These are phyloP conservation scores for Graphilbum fragrans DNA, from an alignment of 2,329 filamentous ascomycete species.

Conservation along the genomic window DNA sequence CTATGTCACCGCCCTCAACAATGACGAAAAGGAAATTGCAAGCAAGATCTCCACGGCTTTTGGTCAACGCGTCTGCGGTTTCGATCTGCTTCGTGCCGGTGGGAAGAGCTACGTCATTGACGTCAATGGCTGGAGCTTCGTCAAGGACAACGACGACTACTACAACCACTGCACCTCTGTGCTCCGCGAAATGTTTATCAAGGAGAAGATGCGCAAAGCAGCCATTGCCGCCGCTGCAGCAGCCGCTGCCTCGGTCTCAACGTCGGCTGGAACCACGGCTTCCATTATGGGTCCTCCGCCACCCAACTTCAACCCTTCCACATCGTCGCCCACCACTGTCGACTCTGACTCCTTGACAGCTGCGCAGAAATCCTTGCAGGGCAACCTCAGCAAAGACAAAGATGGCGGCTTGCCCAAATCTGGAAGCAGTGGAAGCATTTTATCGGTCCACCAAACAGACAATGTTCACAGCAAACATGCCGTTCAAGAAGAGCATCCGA, in stretches of 20 bases:
- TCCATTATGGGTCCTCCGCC: not conserved
- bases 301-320: not conserved
- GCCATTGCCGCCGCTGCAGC: conserved; percentile 3
- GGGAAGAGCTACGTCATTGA: conserved; percentile 96
- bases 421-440: conserved; percentile 1
- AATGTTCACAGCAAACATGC: not conserved
- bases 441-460: too few relatives aligned
- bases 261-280: conserved; percentile 7
- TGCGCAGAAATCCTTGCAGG: conserved; percentile 7
- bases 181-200: conserved; percentile 75
- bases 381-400: conserved; percentile 15
- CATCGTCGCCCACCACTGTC: not conserved
- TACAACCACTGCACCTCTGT: conserved; percentile 87
- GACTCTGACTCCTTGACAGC: conserved; percentile 9
- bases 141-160: conserved; percentile 98
- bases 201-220: conserved; percentile 53
- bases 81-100: conserved; percentile 78
- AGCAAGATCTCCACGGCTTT: conserved; percentile 84
- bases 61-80: conserved; percentile 89
- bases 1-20: conserved; percentile 76
- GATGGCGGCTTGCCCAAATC: conserved; percentile 7
- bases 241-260: conserved; percentile 13
- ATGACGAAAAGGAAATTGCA: conserved; percentile 75
- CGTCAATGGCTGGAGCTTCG: conserved; percentile 98
- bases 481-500: not conserved